Evolutionary conservation across 208 protist genomes (phyloP).

Genomic region (Trypanosoma brucei): DNA sequence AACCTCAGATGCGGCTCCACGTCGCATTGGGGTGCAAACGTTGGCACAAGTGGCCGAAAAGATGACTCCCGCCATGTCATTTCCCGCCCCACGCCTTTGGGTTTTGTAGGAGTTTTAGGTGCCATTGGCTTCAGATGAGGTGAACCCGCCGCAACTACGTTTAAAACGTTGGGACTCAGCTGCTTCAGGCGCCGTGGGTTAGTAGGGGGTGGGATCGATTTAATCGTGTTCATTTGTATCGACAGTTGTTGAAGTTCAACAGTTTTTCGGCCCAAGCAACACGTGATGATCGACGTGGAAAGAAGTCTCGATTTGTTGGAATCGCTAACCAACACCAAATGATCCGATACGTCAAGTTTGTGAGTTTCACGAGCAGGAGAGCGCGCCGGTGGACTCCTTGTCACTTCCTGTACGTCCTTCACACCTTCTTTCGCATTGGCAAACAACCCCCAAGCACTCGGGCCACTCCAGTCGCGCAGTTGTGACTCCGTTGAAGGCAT

Average conservation of each 20-base stretch:
- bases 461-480: neutral
- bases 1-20: neutral
- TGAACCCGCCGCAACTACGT: neutral
- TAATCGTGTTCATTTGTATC: neutral
- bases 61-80: neutral
- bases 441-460: neutral
- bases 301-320: neutral
- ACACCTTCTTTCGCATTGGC: neutral
- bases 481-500: neutral
- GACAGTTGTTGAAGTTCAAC: neutral
- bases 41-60: neutral
- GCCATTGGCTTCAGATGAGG: no score
- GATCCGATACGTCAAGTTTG: neutral
- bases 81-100: no score
- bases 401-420: no score
- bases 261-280: neutral
- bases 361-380: neutral
- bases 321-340: constrained; percentile 1
- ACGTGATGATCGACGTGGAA: neutral
- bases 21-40: neutral
- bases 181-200: neutral
- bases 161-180: neutral
- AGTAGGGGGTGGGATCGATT: neutral
- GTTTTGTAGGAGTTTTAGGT: neutral
- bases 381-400: no score